Evolutionary conservation across 371 early-diverging fungal species (phyloP).

Genomic region (Rhizopus stolonifer): DNA sequence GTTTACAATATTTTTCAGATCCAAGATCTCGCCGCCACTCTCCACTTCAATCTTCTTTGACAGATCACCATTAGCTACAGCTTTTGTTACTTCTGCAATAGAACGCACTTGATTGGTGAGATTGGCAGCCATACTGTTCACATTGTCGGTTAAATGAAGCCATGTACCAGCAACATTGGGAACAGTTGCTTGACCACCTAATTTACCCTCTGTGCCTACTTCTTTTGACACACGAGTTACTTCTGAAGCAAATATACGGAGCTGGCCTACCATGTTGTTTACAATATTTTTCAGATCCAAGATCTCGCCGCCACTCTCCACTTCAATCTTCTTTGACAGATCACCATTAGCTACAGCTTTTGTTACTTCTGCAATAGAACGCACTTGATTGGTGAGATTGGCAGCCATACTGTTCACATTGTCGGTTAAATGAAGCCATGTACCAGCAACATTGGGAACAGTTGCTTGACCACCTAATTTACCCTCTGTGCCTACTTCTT

Average conservation of each 20-base stretch:
- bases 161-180: slow-evolving; percentile 61
- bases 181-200: too few species aligned
- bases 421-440: too few species aligned
- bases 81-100: slow-evolving; percentile 59
- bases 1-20: too few species aligned
- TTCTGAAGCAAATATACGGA: too few species aligned
- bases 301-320: slow-evolving; percentile 34
- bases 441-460: too few species aligned
- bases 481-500: too few species aligned
- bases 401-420: slow-evolving; percentile 51
- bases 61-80: slow-evolving; percentile 57
- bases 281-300: too few species aligned
- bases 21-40: slow-evolving; percentile 36
- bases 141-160: slow-evolving; percentile 62
- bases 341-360: slow-evolving; percentile 35
- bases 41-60: slow-evolving; percentile 38
- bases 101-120: slow-evolving; percentile 56
- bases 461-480: too few species aligned
- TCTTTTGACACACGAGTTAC: too few species aligned
- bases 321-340: slow-evolving; percentile 35
- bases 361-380: slow-evolving; percentile 40
- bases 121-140: slow-evolving; percentile 61
- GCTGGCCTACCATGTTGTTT: too few species aligned
- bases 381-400: slow-evolving; percentile 56
- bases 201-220: too few species aligned